Base-by-base conservation (phyloP, 2,329 filamentous ascomycete species). In the Fusarium sp. region DNA sequence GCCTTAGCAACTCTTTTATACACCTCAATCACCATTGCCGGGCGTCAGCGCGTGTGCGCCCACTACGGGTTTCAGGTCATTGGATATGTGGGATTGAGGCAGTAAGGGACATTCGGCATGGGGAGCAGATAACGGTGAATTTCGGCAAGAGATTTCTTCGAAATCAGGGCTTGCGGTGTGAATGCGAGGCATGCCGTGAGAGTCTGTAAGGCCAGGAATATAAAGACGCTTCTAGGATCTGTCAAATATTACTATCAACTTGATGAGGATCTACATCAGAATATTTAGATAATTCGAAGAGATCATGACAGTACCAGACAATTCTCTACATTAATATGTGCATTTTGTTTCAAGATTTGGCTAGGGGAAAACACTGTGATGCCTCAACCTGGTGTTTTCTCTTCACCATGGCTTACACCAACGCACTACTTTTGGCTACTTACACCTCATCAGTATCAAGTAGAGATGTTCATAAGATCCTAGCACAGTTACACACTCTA, bases 131-230 rank as follows among this genome's bases (percentile, higher is more conserved):
- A 11, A 38, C 51, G 4, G 51, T 23, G 13, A 55, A 55, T 27
- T 55, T 55, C 14, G 51, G 51, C 13, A 55, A 55, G 51, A 55
- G 51, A 31, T 55, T 55, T 18, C 51, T 55, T 55, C 31, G 51
- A 11, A 55, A 36, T 16, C 51, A 55, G 51, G 51, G 51, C 14
- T 55, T 55, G 51, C 51, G 51, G 4, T 55, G 51, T 14, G 51
- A 55, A 14, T 55, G 51, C 18, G 51, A 55, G 16, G 51, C 51
- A 8, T 55, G 51, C 11, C 51, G 31, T 6, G 33, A 55, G 50
- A 38, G 3, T 20, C 16, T 29, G 3, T 51, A 20, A 27, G 25
- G 25, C 25, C 2, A 27, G 25, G 25, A 18, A 20, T 13, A 44
- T 23, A 4, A 38, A 23, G 7, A 9, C 16, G 18, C 6, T 8